Conservation (phyloP, 345 rosid genomes). For the Acer negundo region DNA sequence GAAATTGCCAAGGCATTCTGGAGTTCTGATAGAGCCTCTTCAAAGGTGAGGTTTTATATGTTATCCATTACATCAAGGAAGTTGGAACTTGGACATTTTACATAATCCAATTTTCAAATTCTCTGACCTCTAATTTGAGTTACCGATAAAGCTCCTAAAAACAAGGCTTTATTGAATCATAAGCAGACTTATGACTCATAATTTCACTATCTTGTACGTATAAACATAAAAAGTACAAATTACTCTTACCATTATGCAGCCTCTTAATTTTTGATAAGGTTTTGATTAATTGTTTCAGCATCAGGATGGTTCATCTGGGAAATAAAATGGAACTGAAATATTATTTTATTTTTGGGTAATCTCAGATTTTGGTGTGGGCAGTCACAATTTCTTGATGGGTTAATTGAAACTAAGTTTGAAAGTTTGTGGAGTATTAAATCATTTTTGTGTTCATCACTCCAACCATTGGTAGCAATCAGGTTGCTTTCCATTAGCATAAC, state of each 20-base stretch:
- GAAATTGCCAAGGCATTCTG: slow-evolving; percentile 86
- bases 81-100: slow-evolving; percentile 12
- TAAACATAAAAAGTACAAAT: not conserved
- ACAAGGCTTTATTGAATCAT: slow-evolving; percentile 1
- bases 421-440: not conserved
- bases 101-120: not conserved
- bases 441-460: not conserved
- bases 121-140: not conserved
- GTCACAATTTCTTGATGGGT: not conserved
- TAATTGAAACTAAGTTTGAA: not conserved
- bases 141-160: not conserved
- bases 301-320: not conserved
- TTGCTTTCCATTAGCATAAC: not conserved
- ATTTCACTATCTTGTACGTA: not conserved
- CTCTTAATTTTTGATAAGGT: slow-evolving; percentile 9
- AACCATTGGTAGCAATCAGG: not conserved
- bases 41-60: slow-evolving; percentile 57
- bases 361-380: not conserved
- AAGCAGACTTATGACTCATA: not conserved
- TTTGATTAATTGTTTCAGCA: not conserved
- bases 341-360: not conserved
- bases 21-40: slow-evolving; percentile 71
- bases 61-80: slow-evolving; percentile 7
- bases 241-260: not conserved
- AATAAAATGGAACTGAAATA: not conserved